Evolutionary conservation across 352 stramenopile species (phyloP), one percentile per base, ranked within the genome.

Genomic region (Phytophthora citrophthora): DNA sequence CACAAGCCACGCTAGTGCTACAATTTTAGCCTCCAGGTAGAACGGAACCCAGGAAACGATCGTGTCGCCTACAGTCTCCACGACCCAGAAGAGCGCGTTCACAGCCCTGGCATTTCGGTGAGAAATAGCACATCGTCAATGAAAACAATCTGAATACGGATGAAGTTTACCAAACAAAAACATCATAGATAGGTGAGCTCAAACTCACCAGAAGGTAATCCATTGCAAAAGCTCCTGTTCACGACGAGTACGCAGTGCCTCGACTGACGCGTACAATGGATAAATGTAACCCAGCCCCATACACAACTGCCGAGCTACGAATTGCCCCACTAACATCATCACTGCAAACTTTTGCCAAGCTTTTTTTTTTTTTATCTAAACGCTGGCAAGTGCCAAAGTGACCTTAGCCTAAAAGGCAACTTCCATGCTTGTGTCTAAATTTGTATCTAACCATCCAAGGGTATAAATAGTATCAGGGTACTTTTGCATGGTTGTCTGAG

Each of bases 11-110:
- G 77, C 72, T n/a, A 93, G 55, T 13, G 88, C 58, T 44, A 74
- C 72, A 54, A 93, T 77, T 68, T 93, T 93, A 59, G 78, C 76
- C 53, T 91, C 83, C 16, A 79, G 81, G 70, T 93, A 93, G 61
- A 93, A 86, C 6, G 83, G 81, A 48, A 92, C 45, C 78, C 79
- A 92, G 0, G 65, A 71, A 23, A 89, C 72, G 45, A 79, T 54
- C 0, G 75, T 80, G 61, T 90, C 83, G 20, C 77, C 77, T 18
- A 92, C 70, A 32, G 80, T 76, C 66, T 93, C 83, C 4, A 86
- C 59, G 0, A 74, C 72, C 67, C 71, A 79, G 47, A 90, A 89
- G 12, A 87, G 41, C 3, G 81, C 83, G 23, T 88, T 92, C 23
- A 86, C 76, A 9, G 70, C 76, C 76, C 78, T 84, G 29, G 4